Percentiles rank a stretch among this genome's conserved stretches.
phyloP scores from a whole-genome alignment of 2,329 filamentous ascomycete species.

The Mollisiaceae sp. region DNA sequence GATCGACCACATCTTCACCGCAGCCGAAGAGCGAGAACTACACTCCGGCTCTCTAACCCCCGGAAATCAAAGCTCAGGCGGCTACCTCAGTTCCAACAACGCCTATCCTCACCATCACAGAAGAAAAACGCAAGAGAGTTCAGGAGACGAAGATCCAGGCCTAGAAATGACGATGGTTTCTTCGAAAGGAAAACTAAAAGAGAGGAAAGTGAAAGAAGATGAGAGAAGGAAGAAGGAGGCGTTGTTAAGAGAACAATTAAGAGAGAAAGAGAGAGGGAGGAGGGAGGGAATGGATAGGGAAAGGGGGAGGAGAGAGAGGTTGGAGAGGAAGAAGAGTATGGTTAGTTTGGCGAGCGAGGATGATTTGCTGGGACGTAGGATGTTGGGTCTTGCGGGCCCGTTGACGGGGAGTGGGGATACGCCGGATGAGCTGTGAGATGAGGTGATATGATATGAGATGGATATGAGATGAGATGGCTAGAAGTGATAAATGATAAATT shows the following conservation, averaged over 20 bases:
- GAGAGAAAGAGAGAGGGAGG: constrained; percentile 41
- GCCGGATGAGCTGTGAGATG: constrained; percentile 32
- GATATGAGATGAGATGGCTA: too few relatives aligned
- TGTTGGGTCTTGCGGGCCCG: constrained; percentile 58
- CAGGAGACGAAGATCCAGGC: constrained; percentile 77
- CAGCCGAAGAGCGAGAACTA: constrained; percentile 47
- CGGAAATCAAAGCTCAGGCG: constrained; percentile 5
- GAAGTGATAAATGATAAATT: too few relatives aligned
- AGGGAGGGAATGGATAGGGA: constrained; percentile 35
- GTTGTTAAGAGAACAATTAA: constrained; percentile 36
- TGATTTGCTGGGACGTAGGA: constrained; percentile 59
- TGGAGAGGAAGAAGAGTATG: constrained; percentile 51
- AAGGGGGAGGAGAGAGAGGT: constrained; percentile 23
- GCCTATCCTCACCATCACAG: constrained; percentile 30
- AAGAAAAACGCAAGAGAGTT: constrained; percentile 36
- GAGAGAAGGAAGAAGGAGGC: constrained; percentile 49
- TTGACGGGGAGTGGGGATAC: constrained; percentile 50
- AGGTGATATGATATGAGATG: too few relatives aligned
- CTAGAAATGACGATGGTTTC: constrained; percentile 77
- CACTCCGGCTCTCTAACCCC: constrained; percentile 35
- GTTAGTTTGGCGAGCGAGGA: constrained; percentile 60
- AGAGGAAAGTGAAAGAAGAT: constrained; percentile 48
- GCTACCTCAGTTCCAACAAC: neutral
- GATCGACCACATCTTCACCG: constrained; percentile 79
- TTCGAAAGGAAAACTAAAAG: constrained; percentile 34